Percentiles rank a stretch among this genome's conserved stretches.
These are phyloP conservation scores for Nothophytophthora sp. DNA, from an alignment of 352 stramenopile species.

Conservation along the genomic window DNA sequence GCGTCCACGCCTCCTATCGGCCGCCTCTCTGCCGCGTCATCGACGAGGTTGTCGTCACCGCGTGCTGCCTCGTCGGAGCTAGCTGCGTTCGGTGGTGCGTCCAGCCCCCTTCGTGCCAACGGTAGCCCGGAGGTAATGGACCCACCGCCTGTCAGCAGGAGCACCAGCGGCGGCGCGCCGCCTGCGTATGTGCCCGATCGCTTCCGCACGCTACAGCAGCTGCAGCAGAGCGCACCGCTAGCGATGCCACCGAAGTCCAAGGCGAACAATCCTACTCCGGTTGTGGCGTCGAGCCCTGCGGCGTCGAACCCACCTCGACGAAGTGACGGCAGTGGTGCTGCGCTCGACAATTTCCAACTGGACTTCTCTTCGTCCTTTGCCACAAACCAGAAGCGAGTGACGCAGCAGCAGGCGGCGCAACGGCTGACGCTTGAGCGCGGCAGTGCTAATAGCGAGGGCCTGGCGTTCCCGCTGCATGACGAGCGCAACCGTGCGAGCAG, in stretches of 20 bases:
- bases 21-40: conserved; percentile 16
- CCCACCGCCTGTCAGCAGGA: conserved; percentile 1
- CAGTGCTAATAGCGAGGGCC: conserved; percentile 1
- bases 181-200: conserved; percentile 19
- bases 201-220: conserved; percentile 15
- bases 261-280: too few relatives aligned
- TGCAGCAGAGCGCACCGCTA: conserved; percentile 14
- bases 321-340: conserved; percentile 11
- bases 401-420: too few relatives aligned
- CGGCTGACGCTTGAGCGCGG: neutral
- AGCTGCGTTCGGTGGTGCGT: neutral
- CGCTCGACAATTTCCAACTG: conserved; percentile 28
- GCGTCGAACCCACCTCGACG: conserved; percentile 14
- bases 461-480: conserved; percentile 4
- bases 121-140: neutral
- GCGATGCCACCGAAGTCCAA: too few relatives aligned
- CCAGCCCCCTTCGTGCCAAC: neutral
- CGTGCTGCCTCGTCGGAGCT: conserved; percentile 8
- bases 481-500: conserved; percentile 20
- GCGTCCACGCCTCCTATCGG: conserved; percentile 9
- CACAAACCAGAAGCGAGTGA: conserved; percentile 22
- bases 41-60: conserved; percentile 19
- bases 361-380: conserved; percentile 32
- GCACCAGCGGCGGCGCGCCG: conserved; percentile 5
- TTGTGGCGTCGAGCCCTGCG: too few relatives aligned